phyloP scores from a whole-genome alignment of 1,139 yeast species.

The Geotrichum fermentans region DNA sequence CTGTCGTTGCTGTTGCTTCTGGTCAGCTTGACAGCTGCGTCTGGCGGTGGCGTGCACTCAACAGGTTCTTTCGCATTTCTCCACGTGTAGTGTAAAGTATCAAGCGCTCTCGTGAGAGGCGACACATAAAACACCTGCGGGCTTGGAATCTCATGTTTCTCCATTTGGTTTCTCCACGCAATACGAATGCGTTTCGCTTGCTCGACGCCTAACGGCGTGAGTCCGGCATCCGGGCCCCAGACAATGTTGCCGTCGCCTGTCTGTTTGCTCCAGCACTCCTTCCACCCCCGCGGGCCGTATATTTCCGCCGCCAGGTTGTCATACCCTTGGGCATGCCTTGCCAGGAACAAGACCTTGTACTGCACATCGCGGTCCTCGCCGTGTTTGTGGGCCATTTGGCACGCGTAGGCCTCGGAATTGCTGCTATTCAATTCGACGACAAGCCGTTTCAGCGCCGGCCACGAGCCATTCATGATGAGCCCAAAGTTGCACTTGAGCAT shows the following conservation, averaged over 20 bases:
- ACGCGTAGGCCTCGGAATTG: conserved; percentile 30
- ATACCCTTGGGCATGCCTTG: conserved; percentile 75
- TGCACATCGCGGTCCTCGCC: conserved; percentile 37
- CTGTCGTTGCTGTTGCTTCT: not conserved
- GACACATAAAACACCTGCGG: conserved; percentile 58
- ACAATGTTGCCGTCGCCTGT: conserved; percentile 52
- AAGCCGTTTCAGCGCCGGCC: conserved; percentile 42
- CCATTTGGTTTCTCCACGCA: conserved; percentile 46
- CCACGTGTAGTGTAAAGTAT: conserved; percentile 61
- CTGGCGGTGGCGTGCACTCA: not conserved
- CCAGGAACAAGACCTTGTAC: conserved; percentile 57
- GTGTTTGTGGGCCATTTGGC: not conserved
- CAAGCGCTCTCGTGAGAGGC: conserved; percentile 59
- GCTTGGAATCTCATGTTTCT: conserved; percentile 47
- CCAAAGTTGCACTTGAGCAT: conserved; percentile 50
- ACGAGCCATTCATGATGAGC: conserved; percentile 37
- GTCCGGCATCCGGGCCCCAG: conserved; percentile 67
- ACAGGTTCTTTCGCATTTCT: conserved; percentile 34
- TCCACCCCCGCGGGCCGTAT: conserved; percentile 58
- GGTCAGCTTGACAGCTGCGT: not conserved
- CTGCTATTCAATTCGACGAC: conserved; percentile 28
- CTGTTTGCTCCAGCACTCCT: conserved; percentile 51
- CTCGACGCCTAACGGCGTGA: conserved; percentile 56
- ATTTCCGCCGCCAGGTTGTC: conserved; percentile 57
- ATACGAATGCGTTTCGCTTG: conserved; percentile 46